Conservation (phyloP, 495 filamentous ascomycete genomes). For the Lindgomyces ingoldianus region DNA sequence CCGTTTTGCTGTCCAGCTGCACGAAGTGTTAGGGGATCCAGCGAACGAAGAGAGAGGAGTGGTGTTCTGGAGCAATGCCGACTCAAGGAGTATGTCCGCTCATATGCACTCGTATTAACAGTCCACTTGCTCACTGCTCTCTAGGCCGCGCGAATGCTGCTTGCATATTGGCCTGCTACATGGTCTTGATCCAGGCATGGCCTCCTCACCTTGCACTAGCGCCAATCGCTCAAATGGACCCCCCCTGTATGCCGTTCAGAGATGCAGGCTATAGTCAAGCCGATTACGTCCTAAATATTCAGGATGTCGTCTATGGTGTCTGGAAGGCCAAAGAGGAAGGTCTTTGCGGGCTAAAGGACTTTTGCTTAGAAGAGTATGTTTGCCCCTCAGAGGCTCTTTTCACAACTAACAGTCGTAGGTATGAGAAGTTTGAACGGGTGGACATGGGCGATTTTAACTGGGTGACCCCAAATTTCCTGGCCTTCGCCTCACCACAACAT, state of each 20-base stretch:
- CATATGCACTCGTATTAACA: neutral
- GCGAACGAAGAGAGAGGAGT: slow-evolving; percentile 80
- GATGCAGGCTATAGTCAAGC: slow-evolving; percentile 99
- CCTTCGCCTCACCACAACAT: slow-evolving; percentile 92
- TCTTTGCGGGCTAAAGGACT: slow-evolving; percentile 81
- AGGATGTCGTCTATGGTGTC: slow-evolving; percentile 96
- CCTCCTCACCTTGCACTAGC: slow-evolving; percentile 97
- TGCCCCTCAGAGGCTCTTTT: neutral
- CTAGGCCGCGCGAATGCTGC: slow-evolving; percentile 88
- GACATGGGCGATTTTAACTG: slow-evolving; percentile 99
- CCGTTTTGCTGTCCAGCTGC: slow-evolving; percentile 89
- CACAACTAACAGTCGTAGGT: slow-evolving; percentile 51
- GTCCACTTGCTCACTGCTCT: slow-evolving; percentile 14
- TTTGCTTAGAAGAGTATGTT: slow-evolving; percentile 86
- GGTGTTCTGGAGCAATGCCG: slow-evolving; percentile 91
- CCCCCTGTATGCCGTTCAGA: slow-evolving; percentile 96
- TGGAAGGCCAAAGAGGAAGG: slow-evolving; percentile 98
- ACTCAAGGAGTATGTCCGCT: slow-evolving; percentile 74
- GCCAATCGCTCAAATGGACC: slow-evolving; percentile 92
- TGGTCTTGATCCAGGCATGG: slow-evolving; percentile 98
- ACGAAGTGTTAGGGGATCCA: slow-evolving; percentile 88
- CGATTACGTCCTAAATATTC: slow-evolving; percentile 89
- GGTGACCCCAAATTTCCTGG: slow-evolving; percentile 91
- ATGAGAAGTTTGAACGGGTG: slow-evolving; percentile 91
- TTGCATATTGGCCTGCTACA: slow-evolving; percentile 93